Percentiles rank a stretch among this genome's conserved stretches.
These are phyloP conservation scores for Obba rivulosa DNA, from an alignment of 768 basidiomycete species.

Conservation along the genomic window DNA sequence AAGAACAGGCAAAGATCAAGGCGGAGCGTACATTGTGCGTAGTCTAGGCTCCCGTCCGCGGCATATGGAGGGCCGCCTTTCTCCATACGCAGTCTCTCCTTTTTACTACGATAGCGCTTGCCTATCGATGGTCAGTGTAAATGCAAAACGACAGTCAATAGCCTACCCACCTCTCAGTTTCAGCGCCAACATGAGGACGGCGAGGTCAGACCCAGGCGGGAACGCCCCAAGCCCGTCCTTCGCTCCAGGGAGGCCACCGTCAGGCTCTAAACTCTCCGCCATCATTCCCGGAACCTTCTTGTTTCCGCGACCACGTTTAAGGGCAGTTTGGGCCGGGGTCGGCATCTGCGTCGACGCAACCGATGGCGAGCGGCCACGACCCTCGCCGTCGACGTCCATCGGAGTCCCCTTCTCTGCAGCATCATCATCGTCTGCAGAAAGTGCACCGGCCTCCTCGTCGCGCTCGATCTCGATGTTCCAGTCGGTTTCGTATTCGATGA, in stretches of 20 bases:
- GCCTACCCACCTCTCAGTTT: slow-evolving; percentile 63
- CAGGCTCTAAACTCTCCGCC: slow-evolving; percentile 53
- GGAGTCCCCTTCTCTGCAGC: slow-evolving; percentile 24
- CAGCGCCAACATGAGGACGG: slow-evolving; percentile 64
- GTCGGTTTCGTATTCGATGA: slow-evolving; percentile 78
- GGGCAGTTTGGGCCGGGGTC: background rate
- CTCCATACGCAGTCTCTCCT: slow-evolving; percentile 72
- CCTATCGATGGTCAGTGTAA: slow-evolving; percentile 40
- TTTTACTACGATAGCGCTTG: slow-evolving; percentile 77
- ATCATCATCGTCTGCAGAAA: slow-evolving; percentile 39
- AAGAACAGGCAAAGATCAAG: background rate
- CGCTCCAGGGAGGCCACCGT: slow-evolving; percentile 70
- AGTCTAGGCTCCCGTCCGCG: slow-evolving; percentile 78
- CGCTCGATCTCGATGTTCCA: slow-evolving; percentile 79
- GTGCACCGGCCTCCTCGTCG: slow-evolving; percentile 23
- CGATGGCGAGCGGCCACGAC: slow-evolving; percentile 24
- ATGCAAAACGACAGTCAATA: background rate
- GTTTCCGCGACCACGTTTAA: slow-evolving; percentile 4
- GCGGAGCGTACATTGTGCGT: slow-evolving; percentile 51
- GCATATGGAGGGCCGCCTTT: slow-evolving; percentile 66
- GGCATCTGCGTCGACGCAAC: slow-evolving; percentile 15
- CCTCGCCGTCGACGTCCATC: slow-evolving; percentile 38
- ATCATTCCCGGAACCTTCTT: slow-evolving; percentile 41
- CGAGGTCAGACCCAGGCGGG: slow-evolving; percentile 65
- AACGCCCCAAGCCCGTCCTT: slow-evolving; percentile 74